Evolutionary conservation across 495 filamentous ascomycete species (phyloP).

Genomic region (Hyphodiscus hymeniophilus): DNA sequence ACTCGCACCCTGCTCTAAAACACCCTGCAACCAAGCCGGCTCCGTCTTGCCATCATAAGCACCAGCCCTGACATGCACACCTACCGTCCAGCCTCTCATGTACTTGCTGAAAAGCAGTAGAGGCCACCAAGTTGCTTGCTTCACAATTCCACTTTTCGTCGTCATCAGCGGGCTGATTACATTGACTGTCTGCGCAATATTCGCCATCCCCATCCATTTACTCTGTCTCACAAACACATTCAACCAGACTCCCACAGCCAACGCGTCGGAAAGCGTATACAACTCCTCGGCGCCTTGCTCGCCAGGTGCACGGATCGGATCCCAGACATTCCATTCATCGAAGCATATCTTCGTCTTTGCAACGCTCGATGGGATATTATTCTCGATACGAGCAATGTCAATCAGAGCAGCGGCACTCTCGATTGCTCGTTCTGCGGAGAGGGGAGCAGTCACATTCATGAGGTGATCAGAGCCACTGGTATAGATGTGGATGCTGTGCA

Average conservation of each 20-base stretch:
- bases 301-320: constrained; percentile 62
- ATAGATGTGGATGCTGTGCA: constrained; percentile 61
- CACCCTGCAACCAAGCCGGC: constrained; percentile 54
- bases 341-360: constrained; percentile 50
- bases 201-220: constrained; percentile 66
- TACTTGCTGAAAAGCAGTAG: constrained; percentile 61
- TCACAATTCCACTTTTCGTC: constrained; percentile 47
- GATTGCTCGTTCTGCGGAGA: constrained; percentile 66
- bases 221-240: constrained; percentile 77
- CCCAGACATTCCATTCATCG: constrained; percentile 68
- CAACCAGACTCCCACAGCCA: constrained; percentile 65
- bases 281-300: constrained; percentile 58
- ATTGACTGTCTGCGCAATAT: constrained; percentile 72
- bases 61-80: constrained; percentile 47
- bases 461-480: constrained; percentile 45
- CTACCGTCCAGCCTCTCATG: constrained; percentile 64
- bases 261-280: constrained; percentile 69
- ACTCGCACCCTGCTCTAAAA: constrained; percentile 50
- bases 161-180: constrained; percentile 76
- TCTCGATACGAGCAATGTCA: constrained; percentile 67
- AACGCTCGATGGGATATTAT: constrained; percentile 42
- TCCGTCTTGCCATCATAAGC: constrained; percentile 56
- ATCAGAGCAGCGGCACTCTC: constrained; percentile 59
- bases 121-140: constrained; percentile 76
- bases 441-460: constrained; percentile 57